Percentiles rank a stretch among this genome's conserved stretches.
Evolutionary conservation across 768 basidiomycete species (phyloP).

Genomic region (Tulasnella sp.): DNA sequence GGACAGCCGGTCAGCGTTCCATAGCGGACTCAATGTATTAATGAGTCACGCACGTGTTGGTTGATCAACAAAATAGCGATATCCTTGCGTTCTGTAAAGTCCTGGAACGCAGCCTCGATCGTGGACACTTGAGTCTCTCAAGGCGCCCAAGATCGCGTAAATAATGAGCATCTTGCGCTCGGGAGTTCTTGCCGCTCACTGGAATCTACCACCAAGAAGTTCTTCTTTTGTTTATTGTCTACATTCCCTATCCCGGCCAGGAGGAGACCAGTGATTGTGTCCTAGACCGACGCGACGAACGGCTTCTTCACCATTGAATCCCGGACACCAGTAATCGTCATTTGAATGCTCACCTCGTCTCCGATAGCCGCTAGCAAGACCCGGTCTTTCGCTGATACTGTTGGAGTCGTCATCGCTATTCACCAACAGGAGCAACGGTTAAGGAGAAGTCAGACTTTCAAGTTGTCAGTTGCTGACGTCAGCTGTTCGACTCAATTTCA

Average conservation of each 20-base stretch:
- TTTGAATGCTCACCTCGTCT: constrained; percentile 67
- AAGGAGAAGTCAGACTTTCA: not conserved
- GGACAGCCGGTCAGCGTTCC: not conserved
- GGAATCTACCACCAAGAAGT: constrained; percentile 90
- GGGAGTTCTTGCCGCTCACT: constrained; percentile 54
- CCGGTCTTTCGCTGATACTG: constrained; percentile 49
- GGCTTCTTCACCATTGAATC: constrained; percentile 27
- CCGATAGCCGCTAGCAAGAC: constrained; percentile 93
- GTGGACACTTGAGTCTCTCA: constrained; percentile 85
- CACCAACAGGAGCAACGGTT: not conserved
- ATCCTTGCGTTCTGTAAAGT: constrained; percentile 91
- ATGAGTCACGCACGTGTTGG: constrained; percentile 72
- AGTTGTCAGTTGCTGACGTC: not conserved
- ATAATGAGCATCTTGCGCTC: not conserved
- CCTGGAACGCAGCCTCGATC: constrained; percentile 90
- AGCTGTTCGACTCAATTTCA: not conserved
- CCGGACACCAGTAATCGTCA: not conserved
- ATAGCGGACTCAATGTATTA: not conserved
- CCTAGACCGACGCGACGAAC: constrained; percentile 50
- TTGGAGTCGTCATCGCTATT: not conserved
- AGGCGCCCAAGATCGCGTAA: constrained; percentile 20
- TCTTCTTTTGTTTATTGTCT: constrained; percentile 89
- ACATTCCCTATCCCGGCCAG: constrained; percentile 94
- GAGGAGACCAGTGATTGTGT: constrained; percentile 93
- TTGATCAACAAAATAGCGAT: constrained; percentile 96